Evolutionary conservation across 129 eudicot species (phyloP).

Genomic region (Glebionis coronaria): DNA sequence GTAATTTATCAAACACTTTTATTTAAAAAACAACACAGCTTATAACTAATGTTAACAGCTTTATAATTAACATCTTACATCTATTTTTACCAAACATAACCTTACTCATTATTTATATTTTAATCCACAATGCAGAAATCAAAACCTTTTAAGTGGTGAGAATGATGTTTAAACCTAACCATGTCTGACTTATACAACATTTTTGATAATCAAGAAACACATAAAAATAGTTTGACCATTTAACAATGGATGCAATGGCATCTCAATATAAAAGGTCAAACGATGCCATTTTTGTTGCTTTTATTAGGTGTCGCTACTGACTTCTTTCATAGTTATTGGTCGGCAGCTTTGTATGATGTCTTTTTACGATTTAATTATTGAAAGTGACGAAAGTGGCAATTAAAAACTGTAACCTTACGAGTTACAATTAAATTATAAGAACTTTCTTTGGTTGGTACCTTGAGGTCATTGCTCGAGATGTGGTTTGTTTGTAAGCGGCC

Average conservation of each 20-base stretch:
- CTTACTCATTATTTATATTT: no score
- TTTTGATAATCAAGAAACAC: background rate
- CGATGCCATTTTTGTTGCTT: conserved; percentile 16
- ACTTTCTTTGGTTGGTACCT: background rate
- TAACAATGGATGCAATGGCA: background rate
- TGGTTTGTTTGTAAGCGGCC: background rate
- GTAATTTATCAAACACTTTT: no score
- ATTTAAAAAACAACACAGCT: no score
- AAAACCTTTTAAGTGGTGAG: no score
- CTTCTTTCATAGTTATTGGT: background rate
- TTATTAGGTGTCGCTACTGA: background rate
- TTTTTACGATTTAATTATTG: conserved; percentile 12
- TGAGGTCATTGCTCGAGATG: background rate
- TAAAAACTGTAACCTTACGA: background rate
- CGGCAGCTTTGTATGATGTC: background rate
- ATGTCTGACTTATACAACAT: background rate
- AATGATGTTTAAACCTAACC: background rate
- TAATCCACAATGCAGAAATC: no score
- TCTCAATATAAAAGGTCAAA: conserved; percentile 23
- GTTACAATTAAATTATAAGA: background rate
- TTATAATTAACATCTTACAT: no score
- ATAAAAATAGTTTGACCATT: background rate
- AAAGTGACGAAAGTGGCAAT: conserved; percentile 20
- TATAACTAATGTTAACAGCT: no score
- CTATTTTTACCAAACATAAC: no score